Evolutionary conservation across 2,329 filamentous ascomycete genomes (phyloP).

Genomic region (Stachybotrys echinatus): DNA sequence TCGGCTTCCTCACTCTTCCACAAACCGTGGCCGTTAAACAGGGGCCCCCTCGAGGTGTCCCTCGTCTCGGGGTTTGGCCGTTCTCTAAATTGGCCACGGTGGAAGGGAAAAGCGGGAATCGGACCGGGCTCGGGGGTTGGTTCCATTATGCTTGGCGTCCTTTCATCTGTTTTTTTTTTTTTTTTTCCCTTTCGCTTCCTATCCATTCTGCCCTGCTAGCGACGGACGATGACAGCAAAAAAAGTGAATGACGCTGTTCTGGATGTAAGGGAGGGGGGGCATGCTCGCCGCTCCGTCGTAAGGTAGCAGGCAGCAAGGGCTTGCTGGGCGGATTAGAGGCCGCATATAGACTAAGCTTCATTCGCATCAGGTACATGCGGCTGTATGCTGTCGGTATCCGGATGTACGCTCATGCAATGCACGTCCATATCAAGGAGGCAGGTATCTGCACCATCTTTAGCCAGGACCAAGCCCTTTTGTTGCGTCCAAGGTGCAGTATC

Average conservation of each 20-base stretch:
- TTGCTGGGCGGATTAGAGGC: no score
- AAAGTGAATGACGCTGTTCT: neutral
- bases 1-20: neutral
- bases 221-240: neutral
- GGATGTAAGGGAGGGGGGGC: no score
- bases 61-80: neutral
- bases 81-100: neutral
- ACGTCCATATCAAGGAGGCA: neutral
- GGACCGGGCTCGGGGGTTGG: neutral
- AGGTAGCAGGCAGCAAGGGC: no score
- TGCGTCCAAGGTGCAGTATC: no score
- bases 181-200: neutral
- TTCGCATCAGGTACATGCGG: neutral
- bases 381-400: neutral
- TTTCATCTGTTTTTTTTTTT: neutral
- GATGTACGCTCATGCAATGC: neutral
- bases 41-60: no score
- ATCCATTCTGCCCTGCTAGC: no score
- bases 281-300: no score
- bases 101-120: neutral
- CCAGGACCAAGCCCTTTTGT: no score
- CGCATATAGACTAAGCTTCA: neutral
- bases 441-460: neutral
- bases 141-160: neutral
- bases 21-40: no score